A percentile compares a stretch with the other conserved stretches of the same genome.
These are phyloP conservation scores for Neurospora terricola DNA, from an alignment of 495 filamentous ascomycete species.

Conservation along the genomic window DNA sequence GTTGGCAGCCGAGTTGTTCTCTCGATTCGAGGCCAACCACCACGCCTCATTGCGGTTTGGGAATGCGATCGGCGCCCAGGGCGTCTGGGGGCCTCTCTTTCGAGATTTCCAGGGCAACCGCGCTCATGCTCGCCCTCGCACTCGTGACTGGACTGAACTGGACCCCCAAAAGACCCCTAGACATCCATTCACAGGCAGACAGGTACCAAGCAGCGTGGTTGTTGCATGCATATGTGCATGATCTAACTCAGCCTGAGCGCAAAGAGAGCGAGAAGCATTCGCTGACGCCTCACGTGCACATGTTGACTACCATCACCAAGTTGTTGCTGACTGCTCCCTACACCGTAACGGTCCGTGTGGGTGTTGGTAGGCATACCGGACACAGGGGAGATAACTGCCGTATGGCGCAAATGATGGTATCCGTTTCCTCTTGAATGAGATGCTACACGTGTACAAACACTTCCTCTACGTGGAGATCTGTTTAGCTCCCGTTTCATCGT, in stretches of 20 bases:
- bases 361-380: neutral
- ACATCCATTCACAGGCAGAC: neutral
- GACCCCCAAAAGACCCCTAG: neutral
- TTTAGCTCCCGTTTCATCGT: neutral
- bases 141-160: neutral
- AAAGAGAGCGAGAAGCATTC: neutral
- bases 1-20: neutral
- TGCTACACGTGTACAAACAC: neutral
- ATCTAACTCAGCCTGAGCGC: neutral
- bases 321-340: neutral
- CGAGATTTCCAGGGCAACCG: neutral
- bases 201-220: neutral
- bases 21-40: neutral
- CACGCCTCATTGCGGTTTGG: neutral
- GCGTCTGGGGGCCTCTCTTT: neutral
- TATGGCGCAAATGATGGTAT: neutral
- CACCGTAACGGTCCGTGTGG: neutral
- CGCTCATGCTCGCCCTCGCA: neutral
- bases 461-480: neutral
- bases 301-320: neutral
- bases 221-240: neutral
- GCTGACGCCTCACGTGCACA: neutral
- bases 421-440: neutral
- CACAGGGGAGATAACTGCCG: neutral
- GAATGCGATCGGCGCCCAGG: neutral